phyloP scores from a whole-genome alignment of 495 filamentous ascomycete genomes.

The Annulohypoxylon bovei region DNA sequence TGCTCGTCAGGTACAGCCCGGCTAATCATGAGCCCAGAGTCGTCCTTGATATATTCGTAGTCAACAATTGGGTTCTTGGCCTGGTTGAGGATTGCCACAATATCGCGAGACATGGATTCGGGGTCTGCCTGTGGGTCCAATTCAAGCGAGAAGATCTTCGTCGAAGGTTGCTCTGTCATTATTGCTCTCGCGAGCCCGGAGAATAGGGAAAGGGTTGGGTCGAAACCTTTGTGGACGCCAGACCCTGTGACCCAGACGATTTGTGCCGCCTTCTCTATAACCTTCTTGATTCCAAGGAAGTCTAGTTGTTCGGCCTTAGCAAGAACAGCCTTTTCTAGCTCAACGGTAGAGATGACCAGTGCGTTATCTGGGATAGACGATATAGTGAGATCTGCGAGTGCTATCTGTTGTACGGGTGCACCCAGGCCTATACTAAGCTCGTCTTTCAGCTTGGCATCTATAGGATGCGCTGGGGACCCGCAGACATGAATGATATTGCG shows the following conservation, averaged over 20 bases:
- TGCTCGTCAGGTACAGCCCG: conserved; percentile 38
- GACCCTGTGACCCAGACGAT: conserved; percentile 49
- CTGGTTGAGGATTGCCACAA: conserved; percentile 13
- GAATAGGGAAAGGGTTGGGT: conserved; percentile 42
- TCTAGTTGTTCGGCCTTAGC: conserved; percentile 36
- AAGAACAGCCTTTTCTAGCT: conserved; percentile 41
- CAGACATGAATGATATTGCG: conserved; percentile 6
- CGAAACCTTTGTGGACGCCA: conserved; percentile 28
- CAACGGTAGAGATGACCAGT: conserved; percentile 35
- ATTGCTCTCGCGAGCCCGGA: conserved; percentile 48
- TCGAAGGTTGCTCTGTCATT: conserved; percentile 49
- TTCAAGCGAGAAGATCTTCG: conserved; percentile 46
- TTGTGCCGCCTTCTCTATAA: conserved; percentile 43
- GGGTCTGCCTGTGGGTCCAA: conserved; percentile 26
- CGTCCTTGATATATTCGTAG: conserved; percentile 38
- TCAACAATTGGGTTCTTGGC: conserved; percentile 12
- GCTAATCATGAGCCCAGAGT: conserved; percentile 37
- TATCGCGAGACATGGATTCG: conserved; percentile 1
- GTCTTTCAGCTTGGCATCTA: neutral
- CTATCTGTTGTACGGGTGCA: conserved; percentile 1
- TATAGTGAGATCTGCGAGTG: neutral
- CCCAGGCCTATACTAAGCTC: neutral
- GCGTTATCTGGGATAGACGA: neutral
- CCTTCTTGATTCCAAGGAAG: conserved; percentile 41
- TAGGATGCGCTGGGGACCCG: neutral